Evolutionary conservation across 495 filamentous ascomycete genomes (phyloP), one percentile per base, ranked within the genome.

Genomic region (Durotheca rogersii): DNA sequence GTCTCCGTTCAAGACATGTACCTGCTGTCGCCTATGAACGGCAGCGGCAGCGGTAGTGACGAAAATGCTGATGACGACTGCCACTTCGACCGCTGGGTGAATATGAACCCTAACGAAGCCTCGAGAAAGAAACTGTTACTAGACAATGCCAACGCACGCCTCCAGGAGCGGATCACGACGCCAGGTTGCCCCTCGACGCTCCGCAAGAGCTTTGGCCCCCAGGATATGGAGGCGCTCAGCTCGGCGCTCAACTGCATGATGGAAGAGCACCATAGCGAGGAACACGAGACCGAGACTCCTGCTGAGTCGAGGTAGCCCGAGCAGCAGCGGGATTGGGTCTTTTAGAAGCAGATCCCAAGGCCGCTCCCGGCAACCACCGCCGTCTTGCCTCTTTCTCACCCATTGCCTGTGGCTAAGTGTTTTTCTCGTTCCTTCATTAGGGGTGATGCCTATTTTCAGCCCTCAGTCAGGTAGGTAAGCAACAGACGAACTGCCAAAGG

Each of bases 51-150:
- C 18, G n/a, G 16, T 1, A 17, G 14, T 6, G n/a, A 18, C 4
- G 16, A 12, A 9, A 7, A 18, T 2, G n/a, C 37, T 23, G 16
- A 34, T 4, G 20, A 43, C 27, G 37, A 48, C 15, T 5, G 18
- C 40, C 32, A 34, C 4, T 40, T 19, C 6, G 48, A 58, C 23
- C 54, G 47, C 7, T 38, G 23, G 4, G 47, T 32, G 20, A 35
- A 38, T 27, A 18, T 15, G 14, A 18, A 19, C 14, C 4, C 1
- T 3, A 14, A 52, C n/a, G n/a, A 44, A 7, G 43, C 29, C 4
- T 23, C 1, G 1, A 21, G 12, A 19, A 34, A 35, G 20, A 37
- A 34, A 29, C 16, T 17, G 20, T 29, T 14, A 4, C 2, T 14
- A 3, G 45, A 58, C 39, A 0, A 7, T 19, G 15, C 29, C 15